These are phyloP conservation scores for Daldinia grandis DNA, from an alignment of 495 filamentous ascomycete genomes.

Conservation along the genomic window DNA sequence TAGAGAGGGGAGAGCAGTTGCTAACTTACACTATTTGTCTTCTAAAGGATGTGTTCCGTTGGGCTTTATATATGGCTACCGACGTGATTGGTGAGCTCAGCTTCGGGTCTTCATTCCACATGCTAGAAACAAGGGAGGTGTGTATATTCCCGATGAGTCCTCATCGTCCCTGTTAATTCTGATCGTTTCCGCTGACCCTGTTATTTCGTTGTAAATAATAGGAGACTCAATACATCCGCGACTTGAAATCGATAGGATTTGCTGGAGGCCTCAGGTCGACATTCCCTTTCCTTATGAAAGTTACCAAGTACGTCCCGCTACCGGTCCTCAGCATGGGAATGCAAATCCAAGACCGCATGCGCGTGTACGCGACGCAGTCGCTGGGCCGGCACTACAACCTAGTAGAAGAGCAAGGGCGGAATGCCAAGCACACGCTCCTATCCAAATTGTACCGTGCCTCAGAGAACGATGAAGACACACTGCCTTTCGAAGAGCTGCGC, in stretches of 20 bases:
- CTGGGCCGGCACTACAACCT: slow-evolving; percentile 53
- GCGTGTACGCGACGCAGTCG: slow-evolving; percentile 50
- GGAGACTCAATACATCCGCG: slow-evolving; percentile 33
- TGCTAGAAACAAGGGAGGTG: slow-evolving; percentile 61
- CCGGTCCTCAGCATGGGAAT: slow-evolving; percentile 18
- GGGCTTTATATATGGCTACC: slow-evolving; percentile 65
- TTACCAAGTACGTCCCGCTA: slow-evolving; percentile 33
- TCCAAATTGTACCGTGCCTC: slow-evolving; percentile 51
- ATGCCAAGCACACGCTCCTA: slow-evolving; percentile 52
- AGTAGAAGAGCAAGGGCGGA: slow-evolving; percentile 53
- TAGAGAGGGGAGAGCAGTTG: neutral
- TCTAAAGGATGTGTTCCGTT: slow-evolving; percentile 59
- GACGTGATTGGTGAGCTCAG: slow-evolving; percentile 65
- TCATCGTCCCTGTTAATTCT: neutral
- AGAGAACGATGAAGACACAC: slow-evolving; percentile 36
- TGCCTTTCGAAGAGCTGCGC: slow-evolving; percentile 39
- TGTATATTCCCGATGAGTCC: neutral
- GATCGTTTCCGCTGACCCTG: neutral
- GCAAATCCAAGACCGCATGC: slow-evolving; percentile 17
- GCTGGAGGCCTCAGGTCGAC: slow-evolving; percentile 21
- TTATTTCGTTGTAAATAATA: neutral
- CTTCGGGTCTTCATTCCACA: slow-evolving; percentile 66
- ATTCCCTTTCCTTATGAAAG: slow-evolving; percentile 29
- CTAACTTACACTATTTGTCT: neutral
- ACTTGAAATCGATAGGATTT: slow-evolving; percentile 24